Conservation (phyloP, 2,329 filamentous ascomycete genomes). For the Lecanicillium sp. region DNA sequence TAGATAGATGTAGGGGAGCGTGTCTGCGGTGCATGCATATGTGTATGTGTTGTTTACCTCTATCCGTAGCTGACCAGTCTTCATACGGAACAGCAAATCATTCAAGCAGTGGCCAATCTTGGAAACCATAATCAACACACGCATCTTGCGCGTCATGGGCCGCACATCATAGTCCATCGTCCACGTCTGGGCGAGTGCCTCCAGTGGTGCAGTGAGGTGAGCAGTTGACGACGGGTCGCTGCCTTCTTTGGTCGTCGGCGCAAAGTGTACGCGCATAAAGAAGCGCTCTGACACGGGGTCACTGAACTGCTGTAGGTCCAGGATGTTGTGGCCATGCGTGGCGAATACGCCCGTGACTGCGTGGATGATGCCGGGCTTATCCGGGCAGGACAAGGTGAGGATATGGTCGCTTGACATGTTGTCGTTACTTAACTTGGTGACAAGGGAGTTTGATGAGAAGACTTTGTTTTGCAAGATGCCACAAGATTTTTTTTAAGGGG, state of each 20-base stretch:
- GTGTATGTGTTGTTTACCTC: constrained; percentile 29
- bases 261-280: constrained; percentile 86
- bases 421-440: constrained; percentile 3
- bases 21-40: not conserved
- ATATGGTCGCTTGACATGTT: constrained; percentile 52
- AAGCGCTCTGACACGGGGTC: constrained; percentile 67
- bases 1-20: not conserved
- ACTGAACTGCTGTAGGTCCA: constrained; percentile 79
- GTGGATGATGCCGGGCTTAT: constrained; percentile 78
- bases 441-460: not conserved
- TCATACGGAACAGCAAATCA: constrained; percentile 72
- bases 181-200: constrained; percentile 52
- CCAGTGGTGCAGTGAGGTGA: constrained; percentile 47
- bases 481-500: constrained; percentile 6
- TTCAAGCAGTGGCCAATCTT: constrained; percentile 84
- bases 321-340: constrained; percentile 65
- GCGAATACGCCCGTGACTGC: constrained; percentile 74
- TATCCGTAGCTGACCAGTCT: constrained; percentile 64
- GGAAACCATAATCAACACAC: constrained; percentile 80
- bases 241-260: constrained; percentile 39
- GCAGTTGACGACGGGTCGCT: constrained; percentile 29
- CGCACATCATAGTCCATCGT: constrained; percentile 65
- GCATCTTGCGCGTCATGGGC: constrained; percentile 59
- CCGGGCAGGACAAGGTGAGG: constrained; percentile 75
- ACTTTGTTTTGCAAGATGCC: constrained; percentile 2